phyloP scores from a whole-genome alignment of 1,284 basidiomycete genomes.

The Cryptococcus maquisensis region DNA sequence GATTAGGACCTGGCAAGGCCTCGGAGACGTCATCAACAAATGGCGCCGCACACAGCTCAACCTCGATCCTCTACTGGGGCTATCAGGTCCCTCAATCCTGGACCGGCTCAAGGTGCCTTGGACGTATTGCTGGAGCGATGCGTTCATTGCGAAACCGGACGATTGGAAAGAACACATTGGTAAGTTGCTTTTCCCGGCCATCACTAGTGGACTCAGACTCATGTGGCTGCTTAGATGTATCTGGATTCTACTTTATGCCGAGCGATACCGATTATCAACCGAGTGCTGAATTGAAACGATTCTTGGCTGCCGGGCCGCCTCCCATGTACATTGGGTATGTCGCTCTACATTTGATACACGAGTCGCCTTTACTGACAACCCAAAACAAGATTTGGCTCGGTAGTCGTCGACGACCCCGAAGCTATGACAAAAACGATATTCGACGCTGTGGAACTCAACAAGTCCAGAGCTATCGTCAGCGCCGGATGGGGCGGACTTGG shows the following conservation, averaged over 20 bases:
- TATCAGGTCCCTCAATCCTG: conserved; percentile 56
- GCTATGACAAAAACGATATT: conserved; percentile 58
- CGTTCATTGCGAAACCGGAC: conserved; percentile 60
- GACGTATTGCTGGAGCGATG: conserved; percentile 66
- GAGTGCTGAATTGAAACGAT: conserved; percentile 52
- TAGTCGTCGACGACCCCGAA: conserved; percentile 59
- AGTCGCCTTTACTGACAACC: background rate
- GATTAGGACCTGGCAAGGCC: conserved; percentile 42
- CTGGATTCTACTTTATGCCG: conserved; percentile 64
- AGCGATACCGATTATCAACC: conserved; percentile 55
- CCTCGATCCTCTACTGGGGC: conserved; percentile 53
- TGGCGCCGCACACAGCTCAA: conserved; percentile 57
- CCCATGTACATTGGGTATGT: conserved; percentile 61
- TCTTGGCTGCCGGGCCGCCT: conserved; percentile 55
- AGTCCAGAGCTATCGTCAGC: conserved; percentile 59
- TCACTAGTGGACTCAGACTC: background rate
- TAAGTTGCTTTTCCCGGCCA: conserved; percentile 37
- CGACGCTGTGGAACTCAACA: conserved; percentile 56
- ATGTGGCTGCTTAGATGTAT: conserved; percentile 52
- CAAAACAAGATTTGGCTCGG: conserved; percentile 58
- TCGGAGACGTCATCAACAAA: conserved; percentile 60
- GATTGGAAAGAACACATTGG: conserved; percentile 64
- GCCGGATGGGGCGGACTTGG: conserved; percentile 63
- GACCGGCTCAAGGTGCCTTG: conserved; percentile 62
- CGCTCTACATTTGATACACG: background rate